Percentiles rank a stretch among this genome's conserved stretches.
phyloP scores from a whole-genome alignment of 441 rosid genomes.

The Flueggea neowawraea region DNA sequence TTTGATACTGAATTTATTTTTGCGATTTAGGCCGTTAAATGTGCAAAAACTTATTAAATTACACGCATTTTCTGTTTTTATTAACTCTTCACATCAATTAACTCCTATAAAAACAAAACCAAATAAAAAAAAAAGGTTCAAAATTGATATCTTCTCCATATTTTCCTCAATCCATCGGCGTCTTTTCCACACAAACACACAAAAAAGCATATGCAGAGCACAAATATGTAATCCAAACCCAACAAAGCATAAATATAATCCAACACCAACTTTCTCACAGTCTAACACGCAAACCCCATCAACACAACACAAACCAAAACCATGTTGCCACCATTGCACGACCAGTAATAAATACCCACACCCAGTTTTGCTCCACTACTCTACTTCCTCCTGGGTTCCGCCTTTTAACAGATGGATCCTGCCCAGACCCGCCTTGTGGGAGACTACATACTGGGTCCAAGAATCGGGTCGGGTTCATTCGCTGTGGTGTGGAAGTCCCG shows the following conservation, averaged over 20 bases:
- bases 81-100: too few relatives aligned
- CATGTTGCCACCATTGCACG: neutral
- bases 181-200: slow-evolving; percentile 28
- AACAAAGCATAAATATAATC: too few relatives aligned
- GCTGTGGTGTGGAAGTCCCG: slow-evolving; percentile 69
- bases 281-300: neutral
- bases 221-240: too few relatives aligned
- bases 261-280: neutral
- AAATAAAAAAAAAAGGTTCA: too few relatives aligned
- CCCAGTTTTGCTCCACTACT: slow-evolving; percentile 2
- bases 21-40: too few relatives aligned
- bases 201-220: neutral
- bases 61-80: too few relatives aligned
- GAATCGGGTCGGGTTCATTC: slow-evolving; percentile 74
- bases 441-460: slow-evolving; percentile 64
- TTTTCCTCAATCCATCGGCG: slow-evolving; percentile 18
- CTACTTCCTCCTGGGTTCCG: neutral
- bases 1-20: too few relatives aligned
- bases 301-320: neutral
- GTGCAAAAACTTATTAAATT: too few relatives aligned
- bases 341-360: neutral
- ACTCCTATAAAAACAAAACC: too few relatives aligned
- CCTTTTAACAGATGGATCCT: slow-evolving; percentile 34
- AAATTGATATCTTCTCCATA: neutral
- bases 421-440: slow-evolving; percentile 44